phyloP scores from a whole-genome alignment of 2,329 filamentous ascomycete species.

The Mycocentrospora acerina region DNA sequence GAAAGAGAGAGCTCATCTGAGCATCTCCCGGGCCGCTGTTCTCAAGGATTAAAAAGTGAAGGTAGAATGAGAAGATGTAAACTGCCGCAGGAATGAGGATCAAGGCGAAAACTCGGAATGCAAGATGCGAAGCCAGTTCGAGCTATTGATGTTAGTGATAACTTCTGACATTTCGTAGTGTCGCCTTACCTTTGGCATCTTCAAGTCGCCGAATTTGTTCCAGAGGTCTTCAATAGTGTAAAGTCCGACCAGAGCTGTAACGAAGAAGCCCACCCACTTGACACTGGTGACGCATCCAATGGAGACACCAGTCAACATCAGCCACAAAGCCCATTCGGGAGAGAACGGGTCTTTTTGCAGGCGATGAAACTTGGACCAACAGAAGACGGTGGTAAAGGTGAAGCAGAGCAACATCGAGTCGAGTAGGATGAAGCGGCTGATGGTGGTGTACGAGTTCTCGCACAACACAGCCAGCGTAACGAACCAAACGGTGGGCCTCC shows the following conservation, averaged over 20 bases:
- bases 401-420: conserved; percentile 99
- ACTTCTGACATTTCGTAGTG: background rate
- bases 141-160: conserved; percentile 46
- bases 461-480: conserved; percentile 96
- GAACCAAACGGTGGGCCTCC: conserved; percentile 86
- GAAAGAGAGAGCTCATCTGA: conserved; percentile 99
- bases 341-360: conserved; percentile 84
- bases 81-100: conserved; percentile 87
- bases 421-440: conserved; percentile 95
- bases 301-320: conserved; percentile 88
- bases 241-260: conserved; percentile 88
- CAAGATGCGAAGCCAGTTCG: conserved; percentile 73
- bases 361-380: conserved; percentile 95
- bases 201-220: conserved; percentile 94
- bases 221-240: conserved; percentile 97
- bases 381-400: conserved; percentile 95
- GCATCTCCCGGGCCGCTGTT: conserved; percentile 94
- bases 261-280: conserved; percentile 96
- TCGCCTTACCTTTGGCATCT: conserved; percentile 72
- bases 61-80: conserved; percentile 92
- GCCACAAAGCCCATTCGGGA: conserved; percentile 90
- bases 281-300: conserved; percentile 98
- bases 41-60: conserved; percentile 92
- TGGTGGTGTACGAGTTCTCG: conserved; percentile 99
- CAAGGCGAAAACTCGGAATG: conserved; percentile 77